Percentiles rank a stretch among this genome's conserved stretches.
phyloP scores from a whole-genome alignment of 1,284 basidiomycete species.

The Megacollybia platyphylla region DNA sequence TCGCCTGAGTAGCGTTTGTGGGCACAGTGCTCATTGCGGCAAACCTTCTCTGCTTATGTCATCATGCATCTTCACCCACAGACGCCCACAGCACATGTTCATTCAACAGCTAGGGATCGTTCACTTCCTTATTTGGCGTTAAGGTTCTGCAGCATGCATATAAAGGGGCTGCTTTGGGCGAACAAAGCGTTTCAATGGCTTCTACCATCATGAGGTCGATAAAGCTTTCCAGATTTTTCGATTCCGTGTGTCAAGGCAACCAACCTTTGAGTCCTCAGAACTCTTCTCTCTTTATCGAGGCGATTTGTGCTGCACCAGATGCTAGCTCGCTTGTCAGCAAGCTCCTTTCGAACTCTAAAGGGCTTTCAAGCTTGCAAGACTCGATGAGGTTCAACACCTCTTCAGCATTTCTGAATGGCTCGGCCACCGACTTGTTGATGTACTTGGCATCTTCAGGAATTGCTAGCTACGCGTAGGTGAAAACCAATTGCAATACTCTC shows the following conservation, averaged over 20 bases:
- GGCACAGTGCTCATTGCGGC: neutral
- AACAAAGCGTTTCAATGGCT: neutral
- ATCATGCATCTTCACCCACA: no score
- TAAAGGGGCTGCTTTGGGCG: no score
- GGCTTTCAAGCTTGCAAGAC: slow-evolving; percentile 26
- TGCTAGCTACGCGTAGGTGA: slow-evolving; percentile 2
- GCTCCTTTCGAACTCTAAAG: slow-evolving; percentile 23
- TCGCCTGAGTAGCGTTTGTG: slow-evolving; percentile 55
- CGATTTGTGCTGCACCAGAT: slow-evolving; percentile 26
- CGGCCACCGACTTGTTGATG: slow-evolving; percentile 20
- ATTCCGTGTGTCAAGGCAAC: neutral
- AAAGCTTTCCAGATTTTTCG: slow-evolving; percentile 1
- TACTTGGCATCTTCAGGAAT: slow-evolving; percentile 28
- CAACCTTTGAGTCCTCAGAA: neutral
- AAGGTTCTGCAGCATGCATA: no score
- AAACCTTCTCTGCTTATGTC: neutral
- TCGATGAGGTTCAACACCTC: slow-evolving; percentile 31
- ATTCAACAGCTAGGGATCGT: no score
- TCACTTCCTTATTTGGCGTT: no score
- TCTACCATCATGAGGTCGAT: neutral
- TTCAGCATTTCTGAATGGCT: slow-evolving; percentile 29
- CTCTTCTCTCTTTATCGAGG: slow-evolving; percentile 21
- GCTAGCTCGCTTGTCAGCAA: slow-evolving; percentile 23
- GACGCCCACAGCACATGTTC: no score
- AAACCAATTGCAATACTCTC: no score